These are phyloP conservation scores for Stephania japonica DNA, from an alignment of 164 flowering plant species.

Conservation along the genomic window DNA sequence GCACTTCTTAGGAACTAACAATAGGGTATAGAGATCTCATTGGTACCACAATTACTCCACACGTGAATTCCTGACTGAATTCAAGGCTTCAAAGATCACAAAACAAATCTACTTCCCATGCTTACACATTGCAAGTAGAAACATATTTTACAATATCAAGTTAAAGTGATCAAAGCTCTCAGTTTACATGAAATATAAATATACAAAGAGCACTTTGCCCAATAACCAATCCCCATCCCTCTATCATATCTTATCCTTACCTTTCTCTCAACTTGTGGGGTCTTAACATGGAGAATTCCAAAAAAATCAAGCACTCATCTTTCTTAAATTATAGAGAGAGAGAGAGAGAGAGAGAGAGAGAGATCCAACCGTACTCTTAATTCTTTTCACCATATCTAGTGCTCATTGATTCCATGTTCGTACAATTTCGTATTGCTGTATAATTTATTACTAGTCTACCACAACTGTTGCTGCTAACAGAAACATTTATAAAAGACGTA, in stretches of 20 bases:
- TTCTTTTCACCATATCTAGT: not conserved
- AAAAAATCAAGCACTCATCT: slow-evolving; percentile 17
- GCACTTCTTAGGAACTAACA: not conserved
- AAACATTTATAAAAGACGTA: slow-evolving; percentile 1
- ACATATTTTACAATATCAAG: slow-evolving; percentile 12
- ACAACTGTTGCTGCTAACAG: not conserved
- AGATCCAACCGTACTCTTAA: not conserved
- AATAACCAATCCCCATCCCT: slow-evolving; percentile 49
- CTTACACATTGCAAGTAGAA: slow-evolving; percentile 7
- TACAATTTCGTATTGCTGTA: slow-evolving; percentile 45
- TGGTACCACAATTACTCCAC: slow-evolving; percentile 2
- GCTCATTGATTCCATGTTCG: slow-evolving; percentile 36
- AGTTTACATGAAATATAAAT: not conserved
- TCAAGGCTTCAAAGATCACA: not conserved
- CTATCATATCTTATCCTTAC: slow-evolving; percentile 45
- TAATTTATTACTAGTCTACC: slow-evolving; percentile 3
- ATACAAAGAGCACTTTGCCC: slow-evolving; percentile 42
- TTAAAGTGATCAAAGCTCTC: not conserved
- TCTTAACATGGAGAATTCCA: slow-evolving; percentile 22
- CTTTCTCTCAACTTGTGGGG: slow-evolving; percentile 40
- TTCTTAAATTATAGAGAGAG: slow-evolving; percentile 5
- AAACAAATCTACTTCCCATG: slow-evolving; percentile 12
- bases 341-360: slow-evolving; percentile 12
- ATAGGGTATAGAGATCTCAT: not conserved
- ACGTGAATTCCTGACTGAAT: slow-evolving; percentile 6